Evolutionary conservation across 2,329 filamentous ascomycete species (phyloP), one percentile per base, ranked within the genome.

Genomic region (Ustulina deusta): DNA sequence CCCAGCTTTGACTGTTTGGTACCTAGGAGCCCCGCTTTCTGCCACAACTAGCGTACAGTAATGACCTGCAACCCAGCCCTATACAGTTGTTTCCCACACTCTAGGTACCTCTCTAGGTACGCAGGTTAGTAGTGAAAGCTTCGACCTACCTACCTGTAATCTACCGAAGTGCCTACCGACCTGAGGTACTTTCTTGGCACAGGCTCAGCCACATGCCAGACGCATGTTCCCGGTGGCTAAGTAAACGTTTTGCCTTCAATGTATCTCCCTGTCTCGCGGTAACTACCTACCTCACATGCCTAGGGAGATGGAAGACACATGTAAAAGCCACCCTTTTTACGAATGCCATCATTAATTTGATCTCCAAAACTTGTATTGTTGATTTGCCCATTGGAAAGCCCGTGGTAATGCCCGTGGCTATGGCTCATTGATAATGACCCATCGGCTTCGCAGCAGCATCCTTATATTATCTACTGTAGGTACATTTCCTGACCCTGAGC

Each of bases 191-290:
- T 22, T 22, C 17, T 17, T 25, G 25, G 27, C n/a, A 25, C 61
- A 40, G 49, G 22, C 65, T 67, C 59, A 69, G 66, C 66, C 66
- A 66, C 61, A 59, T 38, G 22, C 11, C 10, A 46, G 42, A 63
- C 32, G 40, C n/a, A 42, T 49, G 29, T 65, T 46, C 49, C 49
- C 44, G 32, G 62, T 61, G 64, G 67, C 67, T 69, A 55, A 57
- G 60, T 56, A n/a, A 42, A 38, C 20, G 25, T 60, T 34, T 60
- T 4, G 62, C 40, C 48, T 40, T 57, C 6, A 20, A 25, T 46
- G 25, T 20, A 22, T 17, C 29, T 52, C 25, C 15, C 15, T n/a
- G n/a, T n/a, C n/a, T n/a, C n/a, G n/a, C n/a, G n/a, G n/a, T n/a
- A n/a, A n/a, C n/a, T n/a, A n/a, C n/a, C n/a, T n/a, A n/a, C n/a